Percentiles rank a stretch among this genome's conserved stretches.
Conservation (phyloP, 306 rosid genomes). For the Trichosanthes cucumerina region DNA sequence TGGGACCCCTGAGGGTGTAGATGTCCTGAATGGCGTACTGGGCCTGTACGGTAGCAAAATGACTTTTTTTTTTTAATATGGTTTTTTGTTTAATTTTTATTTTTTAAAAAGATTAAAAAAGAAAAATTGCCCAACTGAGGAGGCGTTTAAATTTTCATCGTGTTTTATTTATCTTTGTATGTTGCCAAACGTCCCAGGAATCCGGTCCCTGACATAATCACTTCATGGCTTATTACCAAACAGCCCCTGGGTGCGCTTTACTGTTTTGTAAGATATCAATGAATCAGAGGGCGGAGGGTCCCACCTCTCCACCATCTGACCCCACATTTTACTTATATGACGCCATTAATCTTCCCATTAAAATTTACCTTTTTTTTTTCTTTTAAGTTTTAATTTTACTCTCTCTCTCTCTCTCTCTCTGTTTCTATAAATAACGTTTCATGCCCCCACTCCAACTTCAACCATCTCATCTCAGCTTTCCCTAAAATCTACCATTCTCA, state of each 20-base stretch:
- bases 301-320: neutral
- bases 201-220: constrained; percentile 12
- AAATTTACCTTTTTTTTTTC: neutral
- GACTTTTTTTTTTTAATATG: no score
- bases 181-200: constrained; percentile 28
- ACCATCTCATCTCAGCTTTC: neutral
- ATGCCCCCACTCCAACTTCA: constrained; percentile 8
- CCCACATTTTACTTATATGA: constrained; percentile 26
- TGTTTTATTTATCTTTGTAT: neutral
- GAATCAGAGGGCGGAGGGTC: constrained; percentile 9
- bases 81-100: no score
- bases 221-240: constrained; percentile 15
- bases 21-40: neutral
- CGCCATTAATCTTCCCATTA: constrained; percentile 28
- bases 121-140: neutral
- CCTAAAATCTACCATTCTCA: neutral
- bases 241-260: constrained; percentile 38
- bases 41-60: neutral
- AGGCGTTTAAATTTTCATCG: neutral
- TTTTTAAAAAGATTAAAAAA: neutral
- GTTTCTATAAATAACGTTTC: constrained; percentile 41
- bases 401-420: neutral
- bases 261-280: constrained; percentile 21
- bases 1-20: neutral
- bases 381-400: neutral